phyloP scores from a whole-genome alignment of 805 yeast species.

The Ogataea degrootiae region DNA sequence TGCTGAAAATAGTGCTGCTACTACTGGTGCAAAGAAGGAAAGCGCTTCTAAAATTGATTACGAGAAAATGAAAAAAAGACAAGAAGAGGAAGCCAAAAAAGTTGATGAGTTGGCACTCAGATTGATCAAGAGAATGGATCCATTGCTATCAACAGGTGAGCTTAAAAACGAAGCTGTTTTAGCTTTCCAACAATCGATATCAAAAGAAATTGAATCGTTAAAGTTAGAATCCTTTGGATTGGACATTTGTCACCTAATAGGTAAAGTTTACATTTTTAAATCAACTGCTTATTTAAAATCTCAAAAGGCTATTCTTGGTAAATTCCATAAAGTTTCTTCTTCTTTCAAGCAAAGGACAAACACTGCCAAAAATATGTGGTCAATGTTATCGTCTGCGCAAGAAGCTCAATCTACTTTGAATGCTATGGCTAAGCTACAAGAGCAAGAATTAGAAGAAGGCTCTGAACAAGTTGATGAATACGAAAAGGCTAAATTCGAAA shows the following conservation, averaged over 20 bases:
- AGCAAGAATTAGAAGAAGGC: conserved; percentile 25
- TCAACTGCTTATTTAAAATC: conserved; percentile 61
- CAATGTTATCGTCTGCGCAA: conserved; percentile 65
- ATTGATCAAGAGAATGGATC: conserved; percentile 37
- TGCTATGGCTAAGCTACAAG: conserved; percentile 62
- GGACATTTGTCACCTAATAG: conserved; percentile 73
- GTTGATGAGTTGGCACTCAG: conserved; percentile 58
- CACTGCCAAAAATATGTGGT: conserved; percentile 65
- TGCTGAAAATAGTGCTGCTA: conserved; percentile 1
- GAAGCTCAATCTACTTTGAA: conserved; percentile 79
- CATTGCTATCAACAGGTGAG: conserved; percentile 37
- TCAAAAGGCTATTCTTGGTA: conserved; percentile 66
- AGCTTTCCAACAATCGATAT: conserved; percentile 57
- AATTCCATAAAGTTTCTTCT: conserved; percentile 48
- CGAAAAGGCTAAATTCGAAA: conserved; percentile 59
- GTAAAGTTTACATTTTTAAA: conserved; percentile 62
- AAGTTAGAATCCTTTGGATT: conserved; percentile 84
- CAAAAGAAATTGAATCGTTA: conserved; percentile 76
- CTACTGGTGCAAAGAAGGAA: conserved; percentile 2
- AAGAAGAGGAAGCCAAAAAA: conserved; percentile 34
- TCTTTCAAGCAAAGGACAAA: conserved; percentile 71
- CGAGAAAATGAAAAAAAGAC: conserved; percentile 27
- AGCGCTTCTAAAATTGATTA: conserved; percentile 17
- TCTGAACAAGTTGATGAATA: conserved; percentile 38
- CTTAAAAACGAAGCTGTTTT: conserved; percentile 38